These are phyloP conservation scores for Monilinia laxa DNA, from an alignment of 2,329 filamentous ascomycete species.

Conservation along the genomic window DNA sequence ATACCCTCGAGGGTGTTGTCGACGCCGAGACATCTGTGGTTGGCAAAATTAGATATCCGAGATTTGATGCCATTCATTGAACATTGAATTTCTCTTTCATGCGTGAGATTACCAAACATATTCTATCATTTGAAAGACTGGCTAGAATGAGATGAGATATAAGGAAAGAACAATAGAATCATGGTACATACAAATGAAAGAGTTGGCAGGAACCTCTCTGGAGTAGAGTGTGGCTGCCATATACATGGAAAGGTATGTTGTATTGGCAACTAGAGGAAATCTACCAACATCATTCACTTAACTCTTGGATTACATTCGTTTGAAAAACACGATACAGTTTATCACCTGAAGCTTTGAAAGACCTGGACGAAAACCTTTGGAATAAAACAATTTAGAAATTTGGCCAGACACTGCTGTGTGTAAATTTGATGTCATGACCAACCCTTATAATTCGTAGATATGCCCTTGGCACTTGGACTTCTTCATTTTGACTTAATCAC, in stretches of 20 bases:
- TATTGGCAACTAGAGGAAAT: not conserved
- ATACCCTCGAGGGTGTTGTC: conserved; percentile 8
- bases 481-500: not conserved
- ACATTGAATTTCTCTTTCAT: not conserved
- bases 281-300: not conserved
- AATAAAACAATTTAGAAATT: not conserved
- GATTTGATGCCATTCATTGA: not conserved
- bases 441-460: not conserved
- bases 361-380: not conserved
- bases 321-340: not conserved
- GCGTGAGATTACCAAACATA: not conserved
- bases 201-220: not conserved
- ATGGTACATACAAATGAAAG: not conserved
- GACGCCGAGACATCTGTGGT: not conserved
- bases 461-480: conserved; percentile 3
- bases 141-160: not conserved
- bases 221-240: not conserved
- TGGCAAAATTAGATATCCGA: not conserved
- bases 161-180: not conserved
- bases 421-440: not conserved
- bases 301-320: not conserved
- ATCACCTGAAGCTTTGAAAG: not conserved
- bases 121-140: not conserved
- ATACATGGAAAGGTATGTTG: not conserved
- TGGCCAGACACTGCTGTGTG: not conserved